Evolutionary conservation across 2,329 filamentous ascomycete species (phyloP).

Genomic region (Ambrosiella xylebori): DNA sequence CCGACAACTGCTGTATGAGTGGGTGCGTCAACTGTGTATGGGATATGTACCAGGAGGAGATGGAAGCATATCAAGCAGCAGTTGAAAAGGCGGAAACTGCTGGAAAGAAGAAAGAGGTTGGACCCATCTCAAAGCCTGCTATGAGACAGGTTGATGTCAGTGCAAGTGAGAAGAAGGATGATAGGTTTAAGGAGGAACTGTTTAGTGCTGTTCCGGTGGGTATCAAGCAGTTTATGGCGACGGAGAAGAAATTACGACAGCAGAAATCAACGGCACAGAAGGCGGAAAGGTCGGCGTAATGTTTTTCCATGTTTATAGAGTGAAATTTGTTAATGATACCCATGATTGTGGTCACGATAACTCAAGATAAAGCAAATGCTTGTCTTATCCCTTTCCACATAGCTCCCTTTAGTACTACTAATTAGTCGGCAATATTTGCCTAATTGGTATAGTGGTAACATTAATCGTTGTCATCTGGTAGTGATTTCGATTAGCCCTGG

Average conservation of each 20-base stretch:
- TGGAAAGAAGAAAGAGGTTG: constrained; percentile 6
- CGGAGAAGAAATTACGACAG: constrained; percentile 75
- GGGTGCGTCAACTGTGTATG: constrained; percentile 96
- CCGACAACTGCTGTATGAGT: constrained; percentile 98
- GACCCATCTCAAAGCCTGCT: background rate
- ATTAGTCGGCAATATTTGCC: background rate
- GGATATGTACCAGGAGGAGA: constrained; percentile 78
- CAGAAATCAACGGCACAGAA: constrained; percentile 37
- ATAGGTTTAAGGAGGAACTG: constrained; percentile 42
- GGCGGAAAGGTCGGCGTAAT: background rate
- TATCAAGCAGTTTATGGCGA: constrained; percentile 93
- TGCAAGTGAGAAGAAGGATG: background rate
- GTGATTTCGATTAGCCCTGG: background rate
- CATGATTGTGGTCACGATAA: background rate
- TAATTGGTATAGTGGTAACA: background rate
- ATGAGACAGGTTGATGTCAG: background rate
- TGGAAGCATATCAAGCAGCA: constrained; percentile 69
- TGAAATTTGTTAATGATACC: background rate
- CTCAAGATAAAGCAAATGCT: too few relatives aligned
- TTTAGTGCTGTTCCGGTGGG: constrained; percentile 76
- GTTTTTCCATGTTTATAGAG: background rate
- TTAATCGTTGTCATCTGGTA: background rate
- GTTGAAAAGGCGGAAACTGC: constrained; percentile 33
- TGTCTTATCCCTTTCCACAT: background rate
- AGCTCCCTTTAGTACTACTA: too few relatives aligned